Evolutionary conservation across 441 rosid genomes (phyloP).

Genomic region (Pelargonium citronellum): DNA sequence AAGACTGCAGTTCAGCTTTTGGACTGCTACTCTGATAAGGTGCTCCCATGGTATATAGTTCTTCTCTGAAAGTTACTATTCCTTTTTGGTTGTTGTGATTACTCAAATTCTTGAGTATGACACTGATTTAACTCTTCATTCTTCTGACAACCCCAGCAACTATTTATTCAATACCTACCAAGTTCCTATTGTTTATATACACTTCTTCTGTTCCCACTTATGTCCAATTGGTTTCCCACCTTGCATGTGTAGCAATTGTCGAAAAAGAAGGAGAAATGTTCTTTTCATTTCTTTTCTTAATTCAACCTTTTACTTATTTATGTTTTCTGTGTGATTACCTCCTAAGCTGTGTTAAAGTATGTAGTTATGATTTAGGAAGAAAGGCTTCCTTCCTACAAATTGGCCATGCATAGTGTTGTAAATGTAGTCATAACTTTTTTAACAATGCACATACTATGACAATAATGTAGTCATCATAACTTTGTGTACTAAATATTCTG

Average conservation of each 20-base stretch:
- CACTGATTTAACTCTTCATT: neutral
- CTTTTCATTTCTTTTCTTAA: neutral
- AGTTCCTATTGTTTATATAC: too few species aligned
- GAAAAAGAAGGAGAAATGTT: neutral
- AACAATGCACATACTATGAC: neutral
- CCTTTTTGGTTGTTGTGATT: neutral
- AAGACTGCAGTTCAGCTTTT: conserved; percentile 50
- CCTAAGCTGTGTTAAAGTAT: neutral
- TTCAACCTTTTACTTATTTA: neutral
- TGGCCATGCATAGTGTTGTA: neutral
- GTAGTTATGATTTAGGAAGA: neutral
- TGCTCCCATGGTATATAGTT: conserved; percentile 67
- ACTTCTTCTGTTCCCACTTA: too few species aligned
- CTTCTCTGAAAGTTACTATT: conserved; percentile 16
- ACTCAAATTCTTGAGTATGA: neutral
- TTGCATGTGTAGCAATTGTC: neutral
- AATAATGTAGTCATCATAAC: neutral
- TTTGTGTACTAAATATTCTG: neutral
- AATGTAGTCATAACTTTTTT: too few species aligned
- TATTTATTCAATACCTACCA: too few species aligned
- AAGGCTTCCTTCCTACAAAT: conserved; percentile 1
- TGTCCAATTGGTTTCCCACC: neutral
- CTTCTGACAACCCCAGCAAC: neutral
- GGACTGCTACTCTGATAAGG: conserved; percentile 59
- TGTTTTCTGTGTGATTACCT: neutral